Base-by-base conservation (phyloP, 1,139 yeast genomes). In the Geotrichum restrictum region DNA sequence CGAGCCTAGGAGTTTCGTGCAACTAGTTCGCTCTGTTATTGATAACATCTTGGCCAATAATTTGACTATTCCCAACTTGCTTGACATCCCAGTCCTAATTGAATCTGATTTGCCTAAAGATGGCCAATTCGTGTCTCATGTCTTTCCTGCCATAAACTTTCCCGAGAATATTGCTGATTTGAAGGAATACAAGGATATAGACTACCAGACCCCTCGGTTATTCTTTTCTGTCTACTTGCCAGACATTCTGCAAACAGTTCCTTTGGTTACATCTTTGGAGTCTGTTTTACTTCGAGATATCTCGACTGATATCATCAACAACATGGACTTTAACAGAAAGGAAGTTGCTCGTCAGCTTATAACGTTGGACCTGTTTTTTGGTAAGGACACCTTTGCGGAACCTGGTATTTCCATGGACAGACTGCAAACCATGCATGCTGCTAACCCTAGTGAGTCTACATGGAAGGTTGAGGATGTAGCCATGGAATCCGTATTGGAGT, bases 381-480 rank as follows among this genome's bases (percentile, higher is more conserved):
- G 80, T 57, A 76, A 80, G 18, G 80, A 79, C 43, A 70, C 83
- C 40, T 93, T 93, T 71, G 83, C 95, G 3, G 85, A 88, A 40
- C 88, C 95, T 1, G 95, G 95, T 43, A 79, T 87, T 2, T 80
- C 95, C 1, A 77, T 89, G 56, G 96, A 91, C 60, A 83, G 83
- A 59, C 73, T 93, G 48, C 73, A 75, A 51, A 68, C 65, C n/a
- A 66, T 72, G 41, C 78, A 79, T 1, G 77, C 51, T 34, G 48
- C 59, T 32, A 55, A 49, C 11, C 59, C 68, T 5, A 64, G 57
- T 16, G 64, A 65, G 14, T 64, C 74, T 13, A 88, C 96, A 0
- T 89, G 89, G 88, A 93, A 93, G 66, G 80, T 89, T 54, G 98
- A 94, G 69, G 97, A 91, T 67, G 77, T 89, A 47, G 88, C 95